A percentile compares a stretch with the other conserved stretches of the same genome.
phyloP scores from a whole-genome alignment of 1,284 basidiomycete species.

The Apiotrichum domesticum region DNA sequence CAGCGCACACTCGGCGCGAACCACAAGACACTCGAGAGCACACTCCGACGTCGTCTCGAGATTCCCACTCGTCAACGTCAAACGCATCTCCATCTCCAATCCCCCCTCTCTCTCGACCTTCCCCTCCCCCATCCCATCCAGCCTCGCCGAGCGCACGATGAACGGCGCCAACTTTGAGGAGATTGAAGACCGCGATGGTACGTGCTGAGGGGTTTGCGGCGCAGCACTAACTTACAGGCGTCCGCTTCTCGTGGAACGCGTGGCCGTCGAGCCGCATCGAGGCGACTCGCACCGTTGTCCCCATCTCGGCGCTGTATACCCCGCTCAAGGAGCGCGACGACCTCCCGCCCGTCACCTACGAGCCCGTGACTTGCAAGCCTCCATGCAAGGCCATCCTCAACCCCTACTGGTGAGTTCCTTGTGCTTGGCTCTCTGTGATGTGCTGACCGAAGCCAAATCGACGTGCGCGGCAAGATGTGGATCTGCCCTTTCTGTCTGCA shows the following conservation, averaged over 20 bases:
- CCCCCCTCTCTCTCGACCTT: background rate
- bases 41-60: too few species aligned
- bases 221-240: slow-evolving; percentile 52
- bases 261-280: slow-evolving; percentile 98
- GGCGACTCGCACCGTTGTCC: slow-evolving; percentile 94
- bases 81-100: background rate
- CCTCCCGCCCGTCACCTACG: slow-evolving; percentile 92
- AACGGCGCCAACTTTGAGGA: slow-evolving; percentile 47
- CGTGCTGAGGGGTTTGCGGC: slow-evolving; percentile 15
- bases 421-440: background rate
- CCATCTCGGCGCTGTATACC: slow-evolving; percentile 95
- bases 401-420: slow-evolving; percentile 76
- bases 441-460: slow-evolving; percentile 72
- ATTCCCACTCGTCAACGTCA: too few species aligned
- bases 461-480: slow-evolving; percentile 97
- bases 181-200: slow-evolving; percentile 61
- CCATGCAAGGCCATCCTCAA: slow-evolving; percentile 96
- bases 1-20: too few species aligned
- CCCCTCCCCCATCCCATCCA: background rate
- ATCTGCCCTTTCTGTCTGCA: slow-evolving; percentile 98
- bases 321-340: slow-evolving; percentile 93
- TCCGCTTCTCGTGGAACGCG: slow-evolving; percentile 94
- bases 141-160: slow-evolving; percentile 22
- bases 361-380: slow-evolving; percentile 97
- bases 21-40: too few species aligned